These are phyloP conservation scores for Aspergillus ibericus DNA, from an alignment of 2,329 filamentous ascomycete genomes.

Conservation along the genomic window DNA sequence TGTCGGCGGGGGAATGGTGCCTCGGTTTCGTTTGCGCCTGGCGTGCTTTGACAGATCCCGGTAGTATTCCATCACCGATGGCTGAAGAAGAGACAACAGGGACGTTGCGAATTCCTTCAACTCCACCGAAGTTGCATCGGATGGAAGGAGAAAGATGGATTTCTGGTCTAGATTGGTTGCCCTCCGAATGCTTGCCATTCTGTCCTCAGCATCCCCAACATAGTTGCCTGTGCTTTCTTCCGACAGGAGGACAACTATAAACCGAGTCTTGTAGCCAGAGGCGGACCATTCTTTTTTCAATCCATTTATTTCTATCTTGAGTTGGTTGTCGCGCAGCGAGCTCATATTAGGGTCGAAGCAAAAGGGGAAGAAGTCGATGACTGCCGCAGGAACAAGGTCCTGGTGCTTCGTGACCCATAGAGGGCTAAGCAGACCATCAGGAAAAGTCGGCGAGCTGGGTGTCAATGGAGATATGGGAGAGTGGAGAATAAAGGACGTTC, in stretches of 20 bases:
- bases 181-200: conserved; percentile 74
- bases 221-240: conserved; percentile 67
- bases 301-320: conserved; percentile 82
- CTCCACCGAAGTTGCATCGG: conserved; percentile 69
- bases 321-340: conserved; percentile 78
- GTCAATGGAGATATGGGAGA: conserved; percentile 90
- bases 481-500: conserved; percentile 64
- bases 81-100: conserved; percentile 71
- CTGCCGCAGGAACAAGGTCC: conserved; percentile 74
- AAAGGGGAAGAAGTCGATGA: conserved; percentile 78
- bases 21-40: conserved; percentile 80
- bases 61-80: conserved; percentile 82
- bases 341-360: conserved; percentile 70
- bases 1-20: conserved; percentile 75
- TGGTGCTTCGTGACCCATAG: conserved; percentile 90
- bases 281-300: conserved; percentile 65
- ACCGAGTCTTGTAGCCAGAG: conserved; percentile 69
- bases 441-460: conserved; percentile 77
- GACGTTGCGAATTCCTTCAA: conserved; percentile 71
- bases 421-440: conserved; percentile 81
- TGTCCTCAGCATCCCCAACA: conserved; percentile 66
- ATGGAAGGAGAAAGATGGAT: conserved; percentile 79
- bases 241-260: conserved; percentile 75
- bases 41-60: conserved; percentile 89
- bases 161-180: conserved; percentile 80